Evolutionary conservation across 441 rosid genomes (phyloP).

Genomic region (Pelargonium cotyledonis): DNA sequence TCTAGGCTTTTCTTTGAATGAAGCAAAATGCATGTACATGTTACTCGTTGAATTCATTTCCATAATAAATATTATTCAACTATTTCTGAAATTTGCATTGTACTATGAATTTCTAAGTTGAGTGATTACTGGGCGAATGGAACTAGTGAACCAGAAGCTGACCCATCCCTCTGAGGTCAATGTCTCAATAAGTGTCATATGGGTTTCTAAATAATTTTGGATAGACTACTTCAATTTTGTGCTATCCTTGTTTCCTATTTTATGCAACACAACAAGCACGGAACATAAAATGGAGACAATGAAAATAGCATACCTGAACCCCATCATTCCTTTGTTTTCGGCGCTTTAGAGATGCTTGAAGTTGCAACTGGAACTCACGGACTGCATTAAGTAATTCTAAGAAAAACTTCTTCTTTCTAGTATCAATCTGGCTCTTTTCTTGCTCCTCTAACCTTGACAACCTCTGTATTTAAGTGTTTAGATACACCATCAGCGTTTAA

Average conservation of each 20-base stretch:
- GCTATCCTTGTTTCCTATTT: not conserved
- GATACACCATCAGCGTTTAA: slow-evolving; percentile 17
- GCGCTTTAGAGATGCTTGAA: slow-evolving; percentile 77
- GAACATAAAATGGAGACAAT: slow-evolving; percentile 8
- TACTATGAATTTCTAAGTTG: too few species aligned
- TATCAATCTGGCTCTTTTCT: slow-evolving; percentile 71
- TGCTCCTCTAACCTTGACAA: slow-evolving; percentile 81
- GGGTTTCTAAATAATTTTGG: not conserved
- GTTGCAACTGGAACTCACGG: slow-evolving; percentile 82
- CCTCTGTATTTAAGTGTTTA: slow-evolving; percentile 52
- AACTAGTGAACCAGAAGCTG: too few species aligned
- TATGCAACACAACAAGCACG: not conserved
- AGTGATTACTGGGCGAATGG: too few species aligned
- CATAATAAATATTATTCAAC: too few species aligned
- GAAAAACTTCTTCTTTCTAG: slow-evolving; percentile 80
- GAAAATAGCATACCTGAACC: slow-evolving; percentile 53
- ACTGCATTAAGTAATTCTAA: slow-evolving; percentile 83
- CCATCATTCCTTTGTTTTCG: slow-evolving; percentile 95
- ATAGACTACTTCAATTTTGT: not conserved
- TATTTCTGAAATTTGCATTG: too few species aligned
- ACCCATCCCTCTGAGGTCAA: too few species aligned
- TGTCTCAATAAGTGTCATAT: too few species aligned
- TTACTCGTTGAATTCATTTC: too few species aligned
- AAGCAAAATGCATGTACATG: too few species aligned
- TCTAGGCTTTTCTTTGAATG: too few species aligned